Percentiles rank a stretch among this genome's conserved stretches.
These are phyloP conservation scores for Syzygium oleosum DNA, from an alignment of 345 rosid genomes.

Conservation along the genomic window DNA sequence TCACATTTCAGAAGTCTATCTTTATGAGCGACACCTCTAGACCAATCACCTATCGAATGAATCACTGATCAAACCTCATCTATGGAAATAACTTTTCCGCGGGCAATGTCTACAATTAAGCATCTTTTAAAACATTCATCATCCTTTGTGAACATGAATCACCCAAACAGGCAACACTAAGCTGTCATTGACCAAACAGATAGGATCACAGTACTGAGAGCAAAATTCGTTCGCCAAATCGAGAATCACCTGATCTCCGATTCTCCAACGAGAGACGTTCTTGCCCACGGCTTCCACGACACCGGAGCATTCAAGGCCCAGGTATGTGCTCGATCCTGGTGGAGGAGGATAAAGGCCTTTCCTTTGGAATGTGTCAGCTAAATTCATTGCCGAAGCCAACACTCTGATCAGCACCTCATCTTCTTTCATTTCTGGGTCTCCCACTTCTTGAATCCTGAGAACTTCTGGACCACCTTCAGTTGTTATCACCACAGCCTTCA, in stretches of 20 bases:
- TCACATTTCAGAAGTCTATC: background rate
- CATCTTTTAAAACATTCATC: background rate
- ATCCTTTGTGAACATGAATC: background rate
- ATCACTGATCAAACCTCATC: background rate
- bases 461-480: constrained; percentile 63
- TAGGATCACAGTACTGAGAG: background rate
- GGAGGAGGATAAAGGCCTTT: constrained; percentile 69
- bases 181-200: background rate
- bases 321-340: constrained; percentile 56
- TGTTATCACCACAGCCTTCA: constrained; percentile 78
- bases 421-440: constrained; percentile 56
- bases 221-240: background rate
- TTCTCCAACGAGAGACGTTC: constrained; percentile 60
- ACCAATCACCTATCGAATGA: background rate
- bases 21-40: background rate
- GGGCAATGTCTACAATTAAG: background rate
- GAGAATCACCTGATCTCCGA: constrained; percentile 53
- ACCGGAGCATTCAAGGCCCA: constrained; percentile 78
- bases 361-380: constrained; percentile 63
- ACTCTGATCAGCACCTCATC: constrained; percentile 64
- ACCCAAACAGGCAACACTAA: background rate
- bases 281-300: constrained; percentile 44
- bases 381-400: constrained; percentile 61
- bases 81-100: background rate
- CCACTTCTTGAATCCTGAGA: constrained; percentile 55